Evolutionary conservation across 2,329 filamentous ascomycete species (phyloP).

Genomic region (Pseudogymnoascus sp.): DNA sequence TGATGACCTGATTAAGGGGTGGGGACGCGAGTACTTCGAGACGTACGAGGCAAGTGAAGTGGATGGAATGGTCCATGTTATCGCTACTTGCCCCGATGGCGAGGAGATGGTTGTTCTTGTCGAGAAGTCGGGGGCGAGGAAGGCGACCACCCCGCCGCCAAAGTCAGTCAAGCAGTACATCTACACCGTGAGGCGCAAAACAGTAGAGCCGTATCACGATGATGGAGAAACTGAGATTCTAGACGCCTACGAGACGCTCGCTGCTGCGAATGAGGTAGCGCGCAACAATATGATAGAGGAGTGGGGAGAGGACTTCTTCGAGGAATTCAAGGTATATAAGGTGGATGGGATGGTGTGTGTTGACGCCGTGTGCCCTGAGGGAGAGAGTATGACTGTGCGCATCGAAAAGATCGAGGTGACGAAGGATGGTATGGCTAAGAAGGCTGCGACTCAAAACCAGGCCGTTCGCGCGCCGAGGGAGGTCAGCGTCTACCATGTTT

Average conservation of each 20-base stretch:
- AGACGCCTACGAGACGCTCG: background rate
- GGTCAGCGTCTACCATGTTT: too few species aligned
- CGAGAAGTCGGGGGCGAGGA: background rate
- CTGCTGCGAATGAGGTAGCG: background rate
- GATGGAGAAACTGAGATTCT: background rate
- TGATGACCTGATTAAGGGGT: background rate
- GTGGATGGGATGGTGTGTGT: background rate
- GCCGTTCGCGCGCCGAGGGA: too few species aligned
- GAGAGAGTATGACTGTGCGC: background rate
- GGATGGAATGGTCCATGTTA: background rate
- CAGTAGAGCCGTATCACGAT: background rate
- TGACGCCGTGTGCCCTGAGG: background rate
- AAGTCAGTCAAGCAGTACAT: background rate
- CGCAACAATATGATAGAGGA: background rate
- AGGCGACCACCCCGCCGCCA: background rate
- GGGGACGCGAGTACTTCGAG: background rate
- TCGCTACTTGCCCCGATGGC: background rate
- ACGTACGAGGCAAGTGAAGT: background rate
- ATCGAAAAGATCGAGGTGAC: background rate
- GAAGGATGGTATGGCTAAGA: background rate
- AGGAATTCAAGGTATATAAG: background rate
- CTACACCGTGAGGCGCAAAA: background rate
- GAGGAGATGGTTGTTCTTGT: background rate
- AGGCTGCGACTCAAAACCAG: background rate
- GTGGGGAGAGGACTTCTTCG: background rate